Conservation (phyloP, 192 early-diverging fungal genomes). For the Chytriomyces sp. region DNA sequence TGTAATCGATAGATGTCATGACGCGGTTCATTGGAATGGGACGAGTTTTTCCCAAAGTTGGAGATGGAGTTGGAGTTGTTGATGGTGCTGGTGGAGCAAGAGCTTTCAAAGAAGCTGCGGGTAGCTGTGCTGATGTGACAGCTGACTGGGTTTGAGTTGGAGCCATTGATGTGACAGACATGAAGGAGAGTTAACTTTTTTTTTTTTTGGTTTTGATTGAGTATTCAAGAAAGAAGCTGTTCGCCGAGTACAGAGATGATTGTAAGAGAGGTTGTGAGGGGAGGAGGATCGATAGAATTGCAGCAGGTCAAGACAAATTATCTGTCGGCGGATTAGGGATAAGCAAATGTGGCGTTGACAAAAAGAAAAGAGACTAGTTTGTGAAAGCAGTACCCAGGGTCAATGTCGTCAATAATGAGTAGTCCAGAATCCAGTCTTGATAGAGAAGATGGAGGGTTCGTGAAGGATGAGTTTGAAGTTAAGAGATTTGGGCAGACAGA, state of each 20-base stretch:
- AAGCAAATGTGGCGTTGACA: no score
- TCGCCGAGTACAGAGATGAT: no score
- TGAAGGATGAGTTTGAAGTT: not conserved
- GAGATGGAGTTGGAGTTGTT: constrained; percentile 39
- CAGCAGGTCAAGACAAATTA: no score
- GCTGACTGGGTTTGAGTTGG: no score
- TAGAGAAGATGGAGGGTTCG: not conserved
- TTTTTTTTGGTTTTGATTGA: no score
- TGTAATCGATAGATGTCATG: constrained; percentile 61
- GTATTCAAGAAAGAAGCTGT: no score
- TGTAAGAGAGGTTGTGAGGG: no score
- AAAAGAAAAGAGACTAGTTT: not conserved
- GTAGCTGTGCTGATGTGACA: not conserved
- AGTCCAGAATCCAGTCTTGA: constrained; percentile 3
- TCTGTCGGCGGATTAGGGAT: no score
- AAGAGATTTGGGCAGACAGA: not conserved
- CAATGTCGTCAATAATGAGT: constrained; percentile 4
- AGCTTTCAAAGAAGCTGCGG: constrained; percentile 39
- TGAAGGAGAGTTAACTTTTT: no score
- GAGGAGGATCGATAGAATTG: no score
- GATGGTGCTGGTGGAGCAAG: constrained; percentile 49
- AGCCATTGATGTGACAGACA: no score
- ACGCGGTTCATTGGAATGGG: not conserved
- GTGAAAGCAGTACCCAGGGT: constrained; percentile 8
- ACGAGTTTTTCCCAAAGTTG: constrained; percentile 26